Base-by-base conservation (phyloP, 2,329 filamentous ascomycete genomes). In the Sclerotinia sclerotiorum region DNA sequence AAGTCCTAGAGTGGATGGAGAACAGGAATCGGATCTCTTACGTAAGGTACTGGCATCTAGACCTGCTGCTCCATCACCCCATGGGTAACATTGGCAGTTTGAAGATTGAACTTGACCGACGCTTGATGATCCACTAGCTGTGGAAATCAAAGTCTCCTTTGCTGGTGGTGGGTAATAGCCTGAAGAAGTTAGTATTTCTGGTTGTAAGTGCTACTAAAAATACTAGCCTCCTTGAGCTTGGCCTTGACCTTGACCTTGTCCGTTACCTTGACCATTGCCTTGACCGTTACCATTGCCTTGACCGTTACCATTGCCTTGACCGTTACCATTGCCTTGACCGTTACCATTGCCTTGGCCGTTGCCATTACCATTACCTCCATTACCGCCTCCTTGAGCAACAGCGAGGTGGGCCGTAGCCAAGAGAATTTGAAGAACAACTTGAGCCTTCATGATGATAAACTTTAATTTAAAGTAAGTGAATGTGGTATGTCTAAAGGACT, bases 391-490 rank as follows among this genome's bases (percentile, higher is more conserved):
- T 49, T 63, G 60, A 21, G 60, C 60, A 39, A 1, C 32, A 21
- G 32, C 60, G 17, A 63, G n/a, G 24, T 51, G 60, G 29, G 60
- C 60, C 15, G 60, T 63, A 42, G 60, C 60, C 60, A 63, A 63
- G 2, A 63, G 60, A 6, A 63, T 51, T 29, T 13, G 7, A 21
- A 63, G 15, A 63, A 63, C 8, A 0, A 17, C 24, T 24, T 63
- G 29, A 15, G n/a, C 32, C 46, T 51, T 63, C 60, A 63, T 63
- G 60, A 63, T 63, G 60, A 63, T 51, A 39, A n/a, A 21, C 8
- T 63, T 63, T 39, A n/a, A 51, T 51, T 21, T 19, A 49, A 63
- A 46, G 32, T 52, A 63, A 63, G 60, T 63, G 60, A 63, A 51
- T 51, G 60, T 63, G 46, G 44, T 49, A 27, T 21, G 60, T 51